These are phyloP conservation scores for Nakazawaea anatomiae DNA, from an alignment of 805 yeast genomes.

Conservation along the genomic window DNA sequence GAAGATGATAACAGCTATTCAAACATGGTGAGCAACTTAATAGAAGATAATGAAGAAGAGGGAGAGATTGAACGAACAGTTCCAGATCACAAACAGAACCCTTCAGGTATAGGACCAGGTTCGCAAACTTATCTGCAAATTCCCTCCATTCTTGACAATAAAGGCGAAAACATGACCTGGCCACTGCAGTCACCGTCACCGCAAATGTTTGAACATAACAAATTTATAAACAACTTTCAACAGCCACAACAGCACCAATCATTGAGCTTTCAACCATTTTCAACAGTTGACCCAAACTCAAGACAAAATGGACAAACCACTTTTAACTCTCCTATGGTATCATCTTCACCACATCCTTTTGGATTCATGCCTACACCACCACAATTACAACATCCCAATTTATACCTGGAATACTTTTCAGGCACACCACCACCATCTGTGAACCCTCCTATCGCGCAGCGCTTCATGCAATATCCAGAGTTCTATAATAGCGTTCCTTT, in stretches of 20 bases:
- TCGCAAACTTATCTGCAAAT: not conserved
- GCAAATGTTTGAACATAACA: not conserved
- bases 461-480: not conserved
- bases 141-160: not conserved
- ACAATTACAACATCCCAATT: not conserved
- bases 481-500: not conserved
- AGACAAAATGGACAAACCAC: not conserved
- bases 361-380: not conserved
- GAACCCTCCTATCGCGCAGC: not conserved
- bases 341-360: no score
- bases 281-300: not conserved
- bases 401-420: not conserved
- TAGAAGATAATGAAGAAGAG: conserved; percentile 1
- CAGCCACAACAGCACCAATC: conserved; percentile 1
- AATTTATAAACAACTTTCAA: not conserved
- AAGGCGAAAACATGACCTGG: not conserved
- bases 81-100: not conserved
- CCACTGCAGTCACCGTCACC: not conserved
- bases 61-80: not conserved
- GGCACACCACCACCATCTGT: not conserved
- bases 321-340: no score
- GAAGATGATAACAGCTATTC: not conserved
- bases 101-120: not conserved
- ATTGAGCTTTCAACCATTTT: conserved; percentile 17
- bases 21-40: not conserved